Evolutionary conservation across 78 protist species (phyloP).

Genomic region (Dictyostelium purpureum): DNA sequence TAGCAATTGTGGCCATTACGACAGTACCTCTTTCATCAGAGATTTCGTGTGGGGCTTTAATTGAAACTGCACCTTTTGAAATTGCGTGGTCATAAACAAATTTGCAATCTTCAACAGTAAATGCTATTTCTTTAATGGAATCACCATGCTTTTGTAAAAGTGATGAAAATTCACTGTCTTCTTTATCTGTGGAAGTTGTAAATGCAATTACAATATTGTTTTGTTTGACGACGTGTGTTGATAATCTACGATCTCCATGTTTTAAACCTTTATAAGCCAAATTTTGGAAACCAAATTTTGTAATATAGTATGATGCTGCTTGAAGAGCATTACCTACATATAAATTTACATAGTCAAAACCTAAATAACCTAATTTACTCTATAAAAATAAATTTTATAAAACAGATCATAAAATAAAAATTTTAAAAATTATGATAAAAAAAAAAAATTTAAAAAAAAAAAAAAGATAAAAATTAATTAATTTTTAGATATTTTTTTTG

Average conservation of each 20-base stretch:
- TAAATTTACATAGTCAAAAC: conserved; percentile 82
- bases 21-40: conserved; percentile 89
- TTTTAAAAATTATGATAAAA: too few relatives aligned
- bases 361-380: background rate
- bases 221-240: conserved; percentile 80
- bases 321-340: conserved; percentile 94
- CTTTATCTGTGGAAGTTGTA: conserved; percentile 1
- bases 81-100: conserved; percentile 74
- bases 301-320: conserved; percentile 84
- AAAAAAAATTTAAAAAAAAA: too few relatives aligned
- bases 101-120: conserved; percentile 78
- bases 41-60: conserved; percentile 80
- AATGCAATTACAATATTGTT: conserved; percentile 38
- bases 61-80: conserved; percentile 78
- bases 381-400: too few relatives aligned
- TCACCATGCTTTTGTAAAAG: conserved; percentile 86
- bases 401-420: too few relatives aligned
- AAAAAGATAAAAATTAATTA: too few relatives aligned
- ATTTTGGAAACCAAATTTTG: conserved; percentile 85
- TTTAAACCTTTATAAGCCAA: conserved; percentile 85
- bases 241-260: conserved; percentile 81
- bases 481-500: too few relatives aligned
- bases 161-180: conserved; percentile 37
- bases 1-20: conserved; percentile 81
- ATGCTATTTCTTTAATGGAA: conserved; percentile 88